Evolutionary conservation across 805 yeast species (phyloP), one percentile per base, ranked within the genome.

Genomic region (Saccharomycopsis fibuligera): DNA sequence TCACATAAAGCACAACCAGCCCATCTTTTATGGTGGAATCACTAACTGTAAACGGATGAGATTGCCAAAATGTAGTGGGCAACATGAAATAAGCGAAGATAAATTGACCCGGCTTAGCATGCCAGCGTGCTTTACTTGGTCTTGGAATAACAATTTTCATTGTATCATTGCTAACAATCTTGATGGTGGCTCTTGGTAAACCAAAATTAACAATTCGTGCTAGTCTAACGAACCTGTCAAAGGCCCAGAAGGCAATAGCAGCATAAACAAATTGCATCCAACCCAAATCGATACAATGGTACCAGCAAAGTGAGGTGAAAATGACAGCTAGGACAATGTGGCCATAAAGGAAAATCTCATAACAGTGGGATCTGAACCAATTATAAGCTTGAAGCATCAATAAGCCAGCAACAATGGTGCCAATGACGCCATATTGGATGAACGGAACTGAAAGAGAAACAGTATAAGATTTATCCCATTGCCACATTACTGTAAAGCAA

Each of bases 191-290:
- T 3, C 39, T 19, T 9, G 6, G 6, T 16, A 57, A 17, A 10
- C 96, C 96, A 54, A 83, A 81, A 29, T 66, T 58, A 12, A 73
- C 46, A 1, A 86, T 62, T 47, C 87, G 72, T 1, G 72, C 65
- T 9, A 81, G 51, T 54, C 96, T 72, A 10, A 75, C 58, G 0
- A 78, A 52, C 48, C 90, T 68, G 59, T 88, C 95, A 55, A 78
- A 70, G 1, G 68, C 72, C 96, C 96, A 88, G 6, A 87, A 68
- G 0, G 78, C 81, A 51, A 78, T 71, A 6, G 81, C 59, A 3
- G 78, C 74, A 49, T 75, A 78, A 21, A 73, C 57, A 65, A 72
- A 77, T 48, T 69, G 74, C 56, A 72, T 69, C 73, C 77, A 76
- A 1, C 74, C 75, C 45, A 70, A 49, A n/a, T 56, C 73, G 42